phyloP scores from a whole-genome alignment of 2,329 filamentous ascomycete species.

The Nemania diffusa region DNA sequence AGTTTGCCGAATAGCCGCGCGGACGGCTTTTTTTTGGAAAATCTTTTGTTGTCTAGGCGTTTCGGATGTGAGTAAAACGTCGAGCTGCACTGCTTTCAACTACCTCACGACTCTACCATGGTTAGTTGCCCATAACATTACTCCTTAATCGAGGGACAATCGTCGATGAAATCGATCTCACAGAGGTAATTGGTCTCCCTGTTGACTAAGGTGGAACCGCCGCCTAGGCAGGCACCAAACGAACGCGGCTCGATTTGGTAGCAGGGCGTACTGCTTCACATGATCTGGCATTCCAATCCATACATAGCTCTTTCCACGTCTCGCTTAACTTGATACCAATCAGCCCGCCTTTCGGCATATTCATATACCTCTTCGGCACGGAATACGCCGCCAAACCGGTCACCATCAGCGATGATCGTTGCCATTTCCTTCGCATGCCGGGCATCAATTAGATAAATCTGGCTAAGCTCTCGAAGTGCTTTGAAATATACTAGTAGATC shows the following conservation, averaged over 20 bases:
- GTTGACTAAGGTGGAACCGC: conserved; percentile 4
- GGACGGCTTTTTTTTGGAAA: too few relatives aligned
- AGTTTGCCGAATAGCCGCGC: conserved; percentile 26
- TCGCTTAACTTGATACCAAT: conserved; percentile 91
- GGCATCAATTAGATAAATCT: conserved; percentile 93
- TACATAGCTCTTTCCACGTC: conserved; percentile 98
- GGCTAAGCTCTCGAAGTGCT: conserved; percentile 88
- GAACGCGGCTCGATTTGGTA: not conserved
- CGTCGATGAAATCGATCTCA: not conserved
- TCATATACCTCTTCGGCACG: conserved; percentile 97
- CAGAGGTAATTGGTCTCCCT: not conserved
- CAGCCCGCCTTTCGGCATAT: conserved; percentile 90
- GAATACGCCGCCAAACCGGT: conserved; percentile 91
- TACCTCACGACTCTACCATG: not conserved
- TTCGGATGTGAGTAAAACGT: not conserved
- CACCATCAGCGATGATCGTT: conserved; percentile 89
- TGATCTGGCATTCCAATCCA: conserved; percentile 85
- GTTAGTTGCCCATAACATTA: not conserved
- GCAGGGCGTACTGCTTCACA: conserved; percentile 62
- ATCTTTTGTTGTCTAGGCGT: not conserved
- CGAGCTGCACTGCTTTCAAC: conserved; percentile 10
- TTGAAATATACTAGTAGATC: conserved; percentile 90
- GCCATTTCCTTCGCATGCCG: conserved; percentile 93
- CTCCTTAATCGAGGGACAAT: not conserved
- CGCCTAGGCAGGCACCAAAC: not conserved